phyloP scores from a whole-genome alignment of 768 basidiomycete genomes.

The Hypsizygus marmoreus region DNA sequence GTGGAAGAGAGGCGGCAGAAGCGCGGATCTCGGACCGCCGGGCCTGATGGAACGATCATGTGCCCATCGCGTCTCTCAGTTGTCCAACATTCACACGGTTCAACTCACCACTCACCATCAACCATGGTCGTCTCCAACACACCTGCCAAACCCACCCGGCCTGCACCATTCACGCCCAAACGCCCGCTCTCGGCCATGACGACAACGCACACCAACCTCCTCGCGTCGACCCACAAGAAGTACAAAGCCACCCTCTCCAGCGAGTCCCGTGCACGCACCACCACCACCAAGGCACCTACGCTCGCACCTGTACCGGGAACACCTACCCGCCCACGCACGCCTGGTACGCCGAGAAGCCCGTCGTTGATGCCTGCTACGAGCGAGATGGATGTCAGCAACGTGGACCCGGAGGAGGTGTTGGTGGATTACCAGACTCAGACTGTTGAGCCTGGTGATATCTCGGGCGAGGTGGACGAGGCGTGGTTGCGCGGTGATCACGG shows the following conservation, averaged over 20 bases:
- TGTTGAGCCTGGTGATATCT: constrained; percentile 69
- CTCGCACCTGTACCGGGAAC: constrained; percentile 54
- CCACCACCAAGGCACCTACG: constrained; percentile 22
- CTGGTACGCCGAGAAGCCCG: constrained; percentile 57
- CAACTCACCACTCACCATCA: too few species aligned
- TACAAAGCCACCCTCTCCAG: constrained; percentile 65
- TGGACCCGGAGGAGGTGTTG: constrained; percentile 74
- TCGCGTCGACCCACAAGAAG: constrained; percentile 55
- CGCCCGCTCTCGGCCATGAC: constrained; percentile 41
- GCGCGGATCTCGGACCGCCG: too few species aligned
- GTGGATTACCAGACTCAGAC: constrained; percentile 74
- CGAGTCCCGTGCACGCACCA: constrained; percentile 34
- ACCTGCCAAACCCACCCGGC: constrained; percentile 38
- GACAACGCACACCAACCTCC: constrained; percentile 24
- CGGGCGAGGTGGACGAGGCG: constrained; percentile 66
- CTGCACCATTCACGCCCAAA: constrained; percentile 57
- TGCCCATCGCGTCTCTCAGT: too few species aligned
- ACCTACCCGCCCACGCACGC: constrained; percentile 60
- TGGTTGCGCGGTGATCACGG: constrained; percentile 58
- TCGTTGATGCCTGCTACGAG: constrained; percentile 48
- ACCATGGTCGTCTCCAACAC: constrained; percentile 27
- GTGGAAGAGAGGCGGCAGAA: too few species aligned
- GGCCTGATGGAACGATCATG: too few species aligned
- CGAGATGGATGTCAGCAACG: constrained; percentile 75
- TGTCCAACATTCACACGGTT: too few species aligned